Conservation (phyloP, 345 rosid species). For the Stellera chamaejasme region DNA sequence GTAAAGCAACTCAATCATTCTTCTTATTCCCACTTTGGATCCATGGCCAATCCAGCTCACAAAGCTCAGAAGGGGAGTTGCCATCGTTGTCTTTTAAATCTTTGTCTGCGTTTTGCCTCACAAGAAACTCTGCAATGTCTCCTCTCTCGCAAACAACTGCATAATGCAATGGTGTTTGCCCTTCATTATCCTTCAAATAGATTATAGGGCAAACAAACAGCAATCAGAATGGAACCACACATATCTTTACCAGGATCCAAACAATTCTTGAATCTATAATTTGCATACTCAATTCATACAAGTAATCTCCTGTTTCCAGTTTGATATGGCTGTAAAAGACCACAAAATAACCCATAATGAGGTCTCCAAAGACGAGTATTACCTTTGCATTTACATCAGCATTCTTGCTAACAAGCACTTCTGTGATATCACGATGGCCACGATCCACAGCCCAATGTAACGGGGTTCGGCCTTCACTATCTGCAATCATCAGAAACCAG, state of each 20-base stretch:
- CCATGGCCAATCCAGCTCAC: constrained; percentile 70
- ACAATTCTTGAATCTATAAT: neutral
- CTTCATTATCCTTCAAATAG: constrained; percentile 73
- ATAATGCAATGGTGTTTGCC: constrained; percentile 89
- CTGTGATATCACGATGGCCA: constrained; percentile 48
- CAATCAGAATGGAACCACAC: neutral
- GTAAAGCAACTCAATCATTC: constrained; percentile 10
- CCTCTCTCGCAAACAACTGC: constrained; percentile 88
- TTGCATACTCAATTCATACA: no score
- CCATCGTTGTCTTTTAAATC: constrained; percentile 65
- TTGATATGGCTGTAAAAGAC: no score
- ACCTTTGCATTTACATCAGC: constrained; percentile 87
- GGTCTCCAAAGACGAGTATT: neutral
- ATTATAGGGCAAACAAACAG: constrained; percentile 9
- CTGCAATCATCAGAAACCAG: constrained; percentile 33
- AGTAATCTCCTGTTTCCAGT: no score
- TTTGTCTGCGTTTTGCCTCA: constrained; percentile 65
- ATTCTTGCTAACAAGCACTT: constrained; percentile 49
- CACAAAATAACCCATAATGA: neutral
- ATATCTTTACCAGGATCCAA: neutral
- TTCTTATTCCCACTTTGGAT: constrained; percentile 22
- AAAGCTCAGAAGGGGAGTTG: constrained; percentile 50
- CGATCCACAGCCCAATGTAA: constrained; percentile 97
- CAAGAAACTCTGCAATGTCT: constrained; percentile 63
- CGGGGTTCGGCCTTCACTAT: constrained; percentile 87